Evolutionary conservation across 805 yeast genomes (phyloP).

Genomic region (Lipomyces yamanashiensis): DNA sequence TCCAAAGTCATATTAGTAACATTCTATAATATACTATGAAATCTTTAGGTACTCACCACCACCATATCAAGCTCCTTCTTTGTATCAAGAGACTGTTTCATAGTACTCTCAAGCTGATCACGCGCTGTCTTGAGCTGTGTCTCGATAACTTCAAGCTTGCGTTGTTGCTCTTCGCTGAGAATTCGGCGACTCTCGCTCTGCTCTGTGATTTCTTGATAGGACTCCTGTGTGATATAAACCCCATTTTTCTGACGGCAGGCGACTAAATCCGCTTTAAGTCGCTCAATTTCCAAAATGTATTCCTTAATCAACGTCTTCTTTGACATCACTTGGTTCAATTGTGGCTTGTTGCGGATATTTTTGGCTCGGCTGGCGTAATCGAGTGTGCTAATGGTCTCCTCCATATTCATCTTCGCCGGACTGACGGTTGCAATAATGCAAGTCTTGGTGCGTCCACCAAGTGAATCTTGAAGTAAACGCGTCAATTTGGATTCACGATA

Average conservation of each 20-base stretch:
- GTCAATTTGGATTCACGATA: slow-evolving; percentile 85
- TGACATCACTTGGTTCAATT: slow-evolving; percentile 64
- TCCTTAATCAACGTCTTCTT: slow-evolving; percentile 61
- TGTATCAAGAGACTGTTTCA: slow-evolving; percentile 40
- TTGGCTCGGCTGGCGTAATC: slow-evolving; percentile 90
- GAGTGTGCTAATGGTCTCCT: slow-evolving; percentile 81
- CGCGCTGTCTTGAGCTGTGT: slow-evolving; percentile 53
- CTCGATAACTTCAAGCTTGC: slow-evolving; percentile 54
- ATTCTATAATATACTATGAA: background rate
- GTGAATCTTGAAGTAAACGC: slow-evolving; percentile 74
- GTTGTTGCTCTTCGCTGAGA: slow-evolving; percentile 56
- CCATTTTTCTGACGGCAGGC: slow-evolving; percentile 72
- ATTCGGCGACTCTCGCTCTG: slow-evolving; percentile 57
- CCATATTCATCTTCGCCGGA: slow-evolving; percentile 76
- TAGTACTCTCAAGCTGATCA: slow-evolving; percentile 49
- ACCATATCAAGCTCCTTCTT: slow-evolving; percentile 35
- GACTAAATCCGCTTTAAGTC: slow-evolving; percentile 61
- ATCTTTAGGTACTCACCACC: slow-evolving; percentile 6
- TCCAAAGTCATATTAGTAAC: background rate
- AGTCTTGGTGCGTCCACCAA: slow-evolving; percentile 89
- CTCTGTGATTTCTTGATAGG: slow-evolving; percentile 51
- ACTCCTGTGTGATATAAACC: slow-evolving; percentile 61
- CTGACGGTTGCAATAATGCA: slow-evolving; percentile 86
- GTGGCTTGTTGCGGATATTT: slow-evolving; percentile 73
- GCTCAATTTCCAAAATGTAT: slow-evolving; percentile 58